A percentile compares a stretch with the other conserved stretches of the same genome.
phyloP scores from a whole-genome alignment of 129 eudicot genomes.

The Arctium lappa region DNA sequence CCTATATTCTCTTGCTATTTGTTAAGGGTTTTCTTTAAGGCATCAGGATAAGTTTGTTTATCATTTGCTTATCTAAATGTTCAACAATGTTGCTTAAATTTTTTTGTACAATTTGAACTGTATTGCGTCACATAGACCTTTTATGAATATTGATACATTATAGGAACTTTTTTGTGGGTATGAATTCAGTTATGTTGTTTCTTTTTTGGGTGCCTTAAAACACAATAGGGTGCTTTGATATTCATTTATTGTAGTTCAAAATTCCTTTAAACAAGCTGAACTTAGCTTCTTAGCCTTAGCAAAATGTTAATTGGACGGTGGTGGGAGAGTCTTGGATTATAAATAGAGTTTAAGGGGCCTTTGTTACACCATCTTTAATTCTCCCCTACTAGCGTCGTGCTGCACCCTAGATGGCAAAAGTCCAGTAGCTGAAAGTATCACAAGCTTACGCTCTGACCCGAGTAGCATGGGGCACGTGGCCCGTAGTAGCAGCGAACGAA shows the following conservation, averaged over 20 bases:
- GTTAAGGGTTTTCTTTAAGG: neutral
- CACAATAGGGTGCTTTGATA: neutral
- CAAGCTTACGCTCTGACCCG: too few relatives aligned
- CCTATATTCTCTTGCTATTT: neutral
- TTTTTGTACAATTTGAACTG: neutral
- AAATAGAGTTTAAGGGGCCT: neutral
- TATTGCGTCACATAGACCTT: neutral
- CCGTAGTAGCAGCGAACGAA: too few relatives aligned
- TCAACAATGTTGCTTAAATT: neutral
- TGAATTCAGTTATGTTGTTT: neutral
- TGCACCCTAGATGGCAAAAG: too few relatives aligned
- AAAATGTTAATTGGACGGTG: neutral
- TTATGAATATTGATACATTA: neutral
- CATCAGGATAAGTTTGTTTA: too few relatives aligned
- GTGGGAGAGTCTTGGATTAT: neutral
- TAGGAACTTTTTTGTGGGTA: neutral
- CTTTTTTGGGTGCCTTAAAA: neutral
- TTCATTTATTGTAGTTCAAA: neutral
- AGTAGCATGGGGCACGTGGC: too few relatives aligned
- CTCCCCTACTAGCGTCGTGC: too few relatives aligned
- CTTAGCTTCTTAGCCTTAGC: slow-evolving; percentile 1
- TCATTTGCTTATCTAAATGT: neutral
- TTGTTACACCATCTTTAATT: neutral
- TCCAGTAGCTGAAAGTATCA: too few relatives aligned
- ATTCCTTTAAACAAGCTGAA: neutral